Evolutionary conservation across 2,329 filamentous ascomycete genomes (phyloP).

Genomic region (Spiromastix sp.): DNA sequence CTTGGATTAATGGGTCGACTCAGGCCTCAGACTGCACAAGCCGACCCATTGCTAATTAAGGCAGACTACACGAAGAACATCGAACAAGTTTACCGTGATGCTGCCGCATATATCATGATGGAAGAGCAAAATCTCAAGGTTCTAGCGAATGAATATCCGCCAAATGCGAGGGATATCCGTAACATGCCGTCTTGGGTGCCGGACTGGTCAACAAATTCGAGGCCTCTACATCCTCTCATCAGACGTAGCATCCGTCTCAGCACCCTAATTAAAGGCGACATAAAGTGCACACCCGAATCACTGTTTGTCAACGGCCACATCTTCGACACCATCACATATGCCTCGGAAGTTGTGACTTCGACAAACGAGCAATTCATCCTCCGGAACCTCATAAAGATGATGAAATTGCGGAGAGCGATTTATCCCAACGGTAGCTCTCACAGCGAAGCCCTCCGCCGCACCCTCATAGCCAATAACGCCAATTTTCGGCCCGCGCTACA

Average conservation of each 20-base stretch:
- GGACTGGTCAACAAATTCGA: slow-evolving; percentile 7
- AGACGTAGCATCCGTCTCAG: slow-evolving; percentile 4
- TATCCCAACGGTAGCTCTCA: neutral
- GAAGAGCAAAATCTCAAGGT: slow-evolving; percentile 4
- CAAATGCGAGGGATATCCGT: slow-evolving; percentile 2
- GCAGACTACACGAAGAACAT: neutral
- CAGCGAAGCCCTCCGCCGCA: slow-evolving; percentile 6
- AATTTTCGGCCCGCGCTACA: slow-evolving; percentile 1
- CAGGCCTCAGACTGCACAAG: neutral
- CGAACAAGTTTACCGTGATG: slow-evolving; percentile 4
- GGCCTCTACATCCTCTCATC: slow-evolving; percentile 3
- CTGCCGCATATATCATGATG: slow-evolving; percentile 3
- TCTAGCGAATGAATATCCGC: slow-evolving; percentile 5
- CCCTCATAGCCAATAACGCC: slow-evolving; percentile 4
- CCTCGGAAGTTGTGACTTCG: slow-evolving; percentile 2
- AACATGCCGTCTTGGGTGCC: slow-evolving; percentile 9
- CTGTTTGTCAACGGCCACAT: slow-evolving; percentile 5
- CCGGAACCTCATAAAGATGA: slow-evolving; percentile 4
- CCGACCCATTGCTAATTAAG: neutral
- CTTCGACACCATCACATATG: slow-evolving; percentile 5
- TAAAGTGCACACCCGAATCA: slow-evolving; percentile 3
- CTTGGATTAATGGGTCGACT: slow-evolving; percentile 6
- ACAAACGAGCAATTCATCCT: slow-evolving; percentile 5
- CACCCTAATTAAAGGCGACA: slow-evolving; percentile 4
- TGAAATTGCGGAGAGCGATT: neutral